Percentiles rank a stretch among this genome's conserved stretches.
phyloP scores from a whole-genome alignment of 768 basidiomycete genomes.

The Mrakia gelida region DNA sequence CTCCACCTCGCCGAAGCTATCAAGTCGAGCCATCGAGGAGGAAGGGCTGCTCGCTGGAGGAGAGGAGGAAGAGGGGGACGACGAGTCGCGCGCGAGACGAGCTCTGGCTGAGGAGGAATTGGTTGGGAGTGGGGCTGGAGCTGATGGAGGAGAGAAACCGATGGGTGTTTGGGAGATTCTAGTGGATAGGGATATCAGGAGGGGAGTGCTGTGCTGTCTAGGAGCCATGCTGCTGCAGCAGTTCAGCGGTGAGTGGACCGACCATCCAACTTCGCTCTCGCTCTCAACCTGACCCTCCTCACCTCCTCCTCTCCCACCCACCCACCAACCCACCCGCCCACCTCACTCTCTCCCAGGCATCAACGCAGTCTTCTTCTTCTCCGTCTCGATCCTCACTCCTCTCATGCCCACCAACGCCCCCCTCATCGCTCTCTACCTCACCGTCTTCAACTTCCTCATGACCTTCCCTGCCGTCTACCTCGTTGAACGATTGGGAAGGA shows the following conservation, averaged over 20 bases:
- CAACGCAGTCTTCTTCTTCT: conserved; percentile 46
- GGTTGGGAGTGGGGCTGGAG: neutral
- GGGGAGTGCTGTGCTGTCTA: neutral
- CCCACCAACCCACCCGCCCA: neutral
- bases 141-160: neutral
- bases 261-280: no score
- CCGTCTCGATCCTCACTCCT: conserved; percentile 49
- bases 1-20: neutral
- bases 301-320: no score
- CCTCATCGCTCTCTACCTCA: conserved; percentile 76
- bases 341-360: conserved; percentile 36
- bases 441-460: conserved; percentile 68
- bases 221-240: conserved; percentile 14
- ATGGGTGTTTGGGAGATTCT: neutral
- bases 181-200: neutral
- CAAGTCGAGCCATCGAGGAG: neutral
- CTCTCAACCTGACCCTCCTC: no score
- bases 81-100: neutral
- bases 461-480: conserved; percentile 80
- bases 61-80: neutral
- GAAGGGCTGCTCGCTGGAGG: neutral
- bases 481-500: conserved; percentile 75
- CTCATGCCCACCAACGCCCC: conserved; percentile 73
- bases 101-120: neutral
- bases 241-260: neutral